phyloP scores from a whole-genome alignment of 345 rosid species.

The Aethionema arabicum region DNA sequence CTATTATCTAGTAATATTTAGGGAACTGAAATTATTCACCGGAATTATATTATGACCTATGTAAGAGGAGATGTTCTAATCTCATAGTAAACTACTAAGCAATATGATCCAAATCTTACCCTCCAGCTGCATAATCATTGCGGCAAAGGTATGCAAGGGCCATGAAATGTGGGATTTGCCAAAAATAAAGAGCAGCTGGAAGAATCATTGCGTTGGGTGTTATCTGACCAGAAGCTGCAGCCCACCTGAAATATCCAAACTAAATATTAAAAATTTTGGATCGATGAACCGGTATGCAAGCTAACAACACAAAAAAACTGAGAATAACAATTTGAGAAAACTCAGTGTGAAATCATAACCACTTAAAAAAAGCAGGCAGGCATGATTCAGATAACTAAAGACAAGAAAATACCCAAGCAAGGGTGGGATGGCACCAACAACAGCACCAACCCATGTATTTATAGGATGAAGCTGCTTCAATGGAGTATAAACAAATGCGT shows the following conservation, averaged over 20 bases:
- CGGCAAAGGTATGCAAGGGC: constrained; percentile 89
- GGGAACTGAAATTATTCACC: background rate
- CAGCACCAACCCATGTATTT: constrained; percentile 97
- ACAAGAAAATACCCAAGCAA: constrained; percentile 78
- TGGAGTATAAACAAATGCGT: constrained; percentile 76
- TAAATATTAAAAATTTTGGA: constrained; percentile 11
- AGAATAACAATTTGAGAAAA: background rate
- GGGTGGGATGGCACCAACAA: constrained; percentile 98
- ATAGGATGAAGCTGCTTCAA: constrained; percentile 97
- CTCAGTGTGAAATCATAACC: background rate
- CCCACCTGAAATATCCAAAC: constrained; percentile 62
- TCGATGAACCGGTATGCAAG: background rate
- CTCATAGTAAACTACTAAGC: constrained; percentile 4
- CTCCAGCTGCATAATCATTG: constrained; percentile 91
- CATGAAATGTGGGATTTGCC: constrained; percentile 99
- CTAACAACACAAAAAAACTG: background rate
- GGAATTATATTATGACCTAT: background rate
- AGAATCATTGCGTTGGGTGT: constrained; percentile 71
- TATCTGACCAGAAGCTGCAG: constrained; percentile 79
- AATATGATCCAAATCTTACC: constrained; percentile 48
- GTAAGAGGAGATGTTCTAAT: constrained; percentile 19
- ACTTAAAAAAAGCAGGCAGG: background rate
- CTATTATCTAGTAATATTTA: constrained; percentile 9
- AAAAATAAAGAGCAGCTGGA: constrained; percentile 92
- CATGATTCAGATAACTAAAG: constrained; percentile 15